phyloP scores from a whole-genome alignment of 2,329 filamentous ascomycete species.

The Juglanconis oblonga region DNA sequence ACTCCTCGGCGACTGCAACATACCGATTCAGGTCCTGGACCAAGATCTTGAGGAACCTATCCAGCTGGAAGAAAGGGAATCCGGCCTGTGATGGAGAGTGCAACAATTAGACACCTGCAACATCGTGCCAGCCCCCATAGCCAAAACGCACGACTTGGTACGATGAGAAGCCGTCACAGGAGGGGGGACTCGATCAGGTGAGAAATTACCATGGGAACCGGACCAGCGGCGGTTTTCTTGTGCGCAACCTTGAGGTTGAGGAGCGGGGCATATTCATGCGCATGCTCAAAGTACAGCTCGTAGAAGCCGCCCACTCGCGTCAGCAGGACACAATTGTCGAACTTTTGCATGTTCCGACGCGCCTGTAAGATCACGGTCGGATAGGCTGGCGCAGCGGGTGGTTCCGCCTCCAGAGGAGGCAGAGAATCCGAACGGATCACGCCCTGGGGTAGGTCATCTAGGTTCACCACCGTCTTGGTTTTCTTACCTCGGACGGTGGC shows the following conservation, averaged over 20 bases:
- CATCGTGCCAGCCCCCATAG: neutral
- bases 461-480: constrained; percentile 50
- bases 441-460: constrained; percentile 58
- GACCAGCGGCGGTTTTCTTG: constrained; percentile 74
- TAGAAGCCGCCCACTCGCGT: constrained; percentile 96
- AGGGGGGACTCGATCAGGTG: constrained; percentile 4
- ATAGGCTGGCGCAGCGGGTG: constrained; percentile 56
- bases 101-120: constrained; percentile 21
- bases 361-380: constrained; percentile 89
- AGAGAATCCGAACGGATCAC: constrained; percentile 36
- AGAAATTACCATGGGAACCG: constrained; percentile 76
- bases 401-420: constrained; percentile 35
- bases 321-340: constrained; percentile 84
- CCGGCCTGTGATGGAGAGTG: constrained; percentile 60
- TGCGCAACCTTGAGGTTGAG: constrained; percentile 83
- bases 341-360: constrained; percentile 83
- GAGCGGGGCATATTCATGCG: constrained; percentile 80
- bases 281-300: constrained; percentile 96
- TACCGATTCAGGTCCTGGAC: constrained; percentile 88
- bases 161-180: constrained; percentile 2
- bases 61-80: constrained; percentile 89
- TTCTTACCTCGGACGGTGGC: constrained; percentile 47
- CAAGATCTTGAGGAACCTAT: constrained; percentile 87
- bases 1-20: constrained; percentile 93
- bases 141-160: constrained; percentile 15